A percentile compares a stretch with the other conserved stretches of the same genome.
Evolutionary conservation across 129 eudicot genomes (phyloP).

Genomic region (Dittrichia graveolens): DNA sequence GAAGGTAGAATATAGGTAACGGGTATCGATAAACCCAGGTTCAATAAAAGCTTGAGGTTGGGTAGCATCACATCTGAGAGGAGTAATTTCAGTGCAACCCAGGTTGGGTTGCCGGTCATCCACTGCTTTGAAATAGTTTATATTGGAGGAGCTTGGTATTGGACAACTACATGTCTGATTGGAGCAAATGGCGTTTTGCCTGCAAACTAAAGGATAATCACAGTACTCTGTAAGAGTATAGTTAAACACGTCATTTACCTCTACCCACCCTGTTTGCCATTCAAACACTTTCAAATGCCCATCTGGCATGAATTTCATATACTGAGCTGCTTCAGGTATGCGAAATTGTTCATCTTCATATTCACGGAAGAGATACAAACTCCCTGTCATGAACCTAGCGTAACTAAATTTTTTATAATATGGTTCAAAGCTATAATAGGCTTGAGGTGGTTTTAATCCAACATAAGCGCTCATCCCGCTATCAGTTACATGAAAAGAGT

Average conservation of each 20-base stretch:
- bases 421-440: neutral
- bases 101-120: neutral
- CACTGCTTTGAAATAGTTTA: constrained; percentile 12
- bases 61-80: constrained; percentile 20
- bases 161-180: constrained; percentile 35
- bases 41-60: constrained; percentile 28
- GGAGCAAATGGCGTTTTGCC: constrained; percentile 41
- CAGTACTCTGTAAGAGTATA: neutral
- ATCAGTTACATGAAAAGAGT: constrained; percentile 7
- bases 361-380: neutral
- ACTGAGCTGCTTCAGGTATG: neutral
- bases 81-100: constrained; percentile 28
- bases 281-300: constrained; percentile 29
- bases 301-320: constrained; percentile 29
- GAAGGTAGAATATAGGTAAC: neutral
- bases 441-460: constrained; percentile 28
- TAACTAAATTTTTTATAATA: neutral
- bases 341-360: neutral
- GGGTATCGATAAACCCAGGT: constrained; percentile 10
- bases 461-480: constrained; percentile 12
- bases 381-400: constrained; percentile 7
- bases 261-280: neutral
- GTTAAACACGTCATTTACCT: neutral
- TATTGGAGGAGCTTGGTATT: neutral
- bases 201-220: constrained; percentile 32